Percentiles rank a stretch among this genome's conserved stretches.
Conservation (phyloP, 176 grass and related monocot species). For the Alloteropsis semialata region DNA sequence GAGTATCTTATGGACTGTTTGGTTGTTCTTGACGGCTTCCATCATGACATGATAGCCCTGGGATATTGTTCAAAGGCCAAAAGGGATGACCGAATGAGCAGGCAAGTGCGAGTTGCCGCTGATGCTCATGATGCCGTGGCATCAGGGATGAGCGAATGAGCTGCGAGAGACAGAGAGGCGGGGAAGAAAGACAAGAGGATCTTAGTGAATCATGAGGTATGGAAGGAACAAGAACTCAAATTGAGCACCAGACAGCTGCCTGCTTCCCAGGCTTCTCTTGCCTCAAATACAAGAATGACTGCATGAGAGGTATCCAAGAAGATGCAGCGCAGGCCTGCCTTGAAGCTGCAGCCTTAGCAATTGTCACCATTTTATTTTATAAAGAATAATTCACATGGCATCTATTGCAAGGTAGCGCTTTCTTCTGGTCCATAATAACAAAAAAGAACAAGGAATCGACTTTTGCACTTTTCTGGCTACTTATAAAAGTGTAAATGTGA, state of each 20-base stretch:
- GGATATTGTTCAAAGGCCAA: conserved; percentile 24
- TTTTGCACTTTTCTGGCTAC: conserved; percentile 19
- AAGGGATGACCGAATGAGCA: no score
- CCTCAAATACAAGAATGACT: neutral
- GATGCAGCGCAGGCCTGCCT: neutral
- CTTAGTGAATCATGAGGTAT: conserved; percentile 31
- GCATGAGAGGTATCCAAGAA: conserved; percentile 26
- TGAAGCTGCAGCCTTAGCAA: conserved; percentile 24
- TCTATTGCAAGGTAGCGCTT: conserved; percentile 11
- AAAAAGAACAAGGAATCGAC: conserved; percentile 8
- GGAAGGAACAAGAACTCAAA: conserved; percentile 13
- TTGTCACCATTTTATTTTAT: neutral
- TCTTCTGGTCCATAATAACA: conserved; percentile 11
- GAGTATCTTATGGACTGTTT: conserved; percentile 27
- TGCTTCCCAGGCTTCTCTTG: conserved; percentile 8
- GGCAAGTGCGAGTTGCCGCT: conserved; percentile 29
- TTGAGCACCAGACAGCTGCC: conserved; percentile 14
- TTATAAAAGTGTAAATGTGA: conserved; percentile 7
- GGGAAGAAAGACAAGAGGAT: conserved; percentile 15
- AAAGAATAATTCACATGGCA: conserved; percentile 37
- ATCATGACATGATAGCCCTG: conserved; percentile 36
- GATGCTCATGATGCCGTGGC: conserved; percentile 41
- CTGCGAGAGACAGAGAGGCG: neutral
- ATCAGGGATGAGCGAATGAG: conserved; percentile 40
- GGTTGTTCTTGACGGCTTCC: conserved; percentile 12